Evolutionary conservation across 1,284 basidiomycete species (phyloP).

Genomic region (Pseudozyma hubeiensis): DNA sequence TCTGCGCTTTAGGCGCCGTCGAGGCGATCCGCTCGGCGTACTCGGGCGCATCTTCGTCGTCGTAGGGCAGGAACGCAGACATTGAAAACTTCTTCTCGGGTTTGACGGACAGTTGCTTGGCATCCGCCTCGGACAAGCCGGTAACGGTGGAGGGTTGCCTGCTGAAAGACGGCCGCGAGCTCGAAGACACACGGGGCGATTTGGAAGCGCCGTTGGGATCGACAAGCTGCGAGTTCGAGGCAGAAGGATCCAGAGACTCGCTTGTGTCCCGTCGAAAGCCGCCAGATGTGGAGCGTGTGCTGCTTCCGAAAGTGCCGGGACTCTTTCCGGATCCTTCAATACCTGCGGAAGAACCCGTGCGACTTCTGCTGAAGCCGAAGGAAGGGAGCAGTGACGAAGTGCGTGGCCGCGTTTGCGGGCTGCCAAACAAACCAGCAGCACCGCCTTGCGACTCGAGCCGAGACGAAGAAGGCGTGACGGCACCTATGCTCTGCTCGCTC

Average conservation of each 20-base stretch:
- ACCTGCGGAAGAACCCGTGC: slow-evolving; percentile 42
- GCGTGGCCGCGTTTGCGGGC: slow-evolving; percentile 35
- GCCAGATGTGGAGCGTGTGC: slow-evolving; percentile 21
- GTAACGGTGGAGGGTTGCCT: slow-evolving; percentile 32
- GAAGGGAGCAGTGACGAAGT: slow-evolving; percentile 58
- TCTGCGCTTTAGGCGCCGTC: slow-evolving; percentile 40
- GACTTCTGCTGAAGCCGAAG: slow-evolving; percentile 43
- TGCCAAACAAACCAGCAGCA: slow-evolving; percentile 54
- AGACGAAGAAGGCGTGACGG: slow-evolving; percentile 37
- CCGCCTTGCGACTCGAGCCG: slow-evolving; percentile 55
- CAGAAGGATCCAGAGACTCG: slow-evolving; percentile 11
- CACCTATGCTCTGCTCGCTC: slow-evolving; percentile 30
- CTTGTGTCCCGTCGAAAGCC: slow-evolving; percentile 24
- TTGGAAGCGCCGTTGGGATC: slow-evolving; percentile 13
- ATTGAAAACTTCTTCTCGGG: slow-evolving; percentile 39
- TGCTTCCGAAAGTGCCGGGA: slow-evolving; percentile 28
- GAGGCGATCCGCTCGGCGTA: slow-evolving; percentile 49
- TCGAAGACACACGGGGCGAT: slow-evolving; percentile 30
- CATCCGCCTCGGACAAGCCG: slow-evolving; percentile 17
- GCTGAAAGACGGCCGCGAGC: slow-evolving; percentile 41
- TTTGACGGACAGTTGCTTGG: slow-evolving; percentile 19
- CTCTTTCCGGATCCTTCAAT: slow-evolving; percentile 36
- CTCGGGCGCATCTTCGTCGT: slow-evolving; percentile 47
- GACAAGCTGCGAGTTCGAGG: slow-evolving; percentile 6
- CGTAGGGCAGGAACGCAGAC: slow-evolving; percentile 47